A percentile compares a stretch with the other conserved stretches of the same genome.
These are phyloP conservation scores for Fusarium siculi DNA, from an alignment of 2,329 filamentous ascomycete genomes.

Conservation along the genomic window DNA sequence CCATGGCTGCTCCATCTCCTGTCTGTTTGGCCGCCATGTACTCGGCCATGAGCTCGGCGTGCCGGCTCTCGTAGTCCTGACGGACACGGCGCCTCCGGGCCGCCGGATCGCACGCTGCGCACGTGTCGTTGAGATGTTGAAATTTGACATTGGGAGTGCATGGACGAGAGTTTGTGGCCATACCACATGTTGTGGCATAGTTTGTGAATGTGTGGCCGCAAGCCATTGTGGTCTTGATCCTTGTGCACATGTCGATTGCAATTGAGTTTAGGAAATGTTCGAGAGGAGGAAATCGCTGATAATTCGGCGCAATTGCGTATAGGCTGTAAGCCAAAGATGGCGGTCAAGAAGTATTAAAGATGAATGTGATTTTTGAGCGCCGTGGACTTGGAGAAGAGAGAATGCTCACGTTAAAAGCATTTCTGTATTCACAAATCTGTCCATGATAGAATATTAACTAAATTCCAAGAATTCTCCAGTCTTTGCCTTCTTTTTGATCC, in stretches of 20 bases:
- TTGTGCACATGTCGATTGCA: conserved; percentile 37
- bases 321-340: neutral
- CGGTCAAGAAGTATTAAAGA: neutral
- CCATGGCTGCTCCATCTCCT: conserved; percentile 41
- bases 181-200: conserved; percentile 13
- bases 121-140: conserved; percentile 49
- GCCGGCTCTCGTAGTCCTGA: conserved; percentile 43
- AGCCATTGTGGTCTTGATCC: conserved; percentile 42
- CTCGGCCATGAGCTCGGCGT: conserved; percentile 40
- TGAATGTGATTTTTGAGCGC: neutral
- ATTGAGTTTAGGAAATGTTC: conserved; percentile 4
- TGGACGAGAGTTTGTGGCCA: conserved; percentile 1
- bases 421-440: neutral
- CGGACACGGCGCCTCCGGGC: conserved; percentile 41
- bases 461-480: conserved; percentile 9
- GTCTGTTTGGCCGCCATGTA: conserved; percentile 42
- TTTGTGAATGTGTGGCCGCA: conserved; percentile 42
- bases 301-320: neutral
- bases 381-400: neutral
- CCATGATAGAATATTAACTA: neutral
- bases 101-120: conserved; percentile 50
- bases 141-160: conserved; percentile 25
- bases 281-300: neutral
- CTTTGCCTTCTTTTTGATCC: conserved; percentile 16
- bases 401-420: conserved; percentile 8